Percentiles rank a stretch among this genome's conserved stretches.
Conservation (phyloP, 805 yeast genomes). For the Jamesozyma jinghongensis region DNA sequence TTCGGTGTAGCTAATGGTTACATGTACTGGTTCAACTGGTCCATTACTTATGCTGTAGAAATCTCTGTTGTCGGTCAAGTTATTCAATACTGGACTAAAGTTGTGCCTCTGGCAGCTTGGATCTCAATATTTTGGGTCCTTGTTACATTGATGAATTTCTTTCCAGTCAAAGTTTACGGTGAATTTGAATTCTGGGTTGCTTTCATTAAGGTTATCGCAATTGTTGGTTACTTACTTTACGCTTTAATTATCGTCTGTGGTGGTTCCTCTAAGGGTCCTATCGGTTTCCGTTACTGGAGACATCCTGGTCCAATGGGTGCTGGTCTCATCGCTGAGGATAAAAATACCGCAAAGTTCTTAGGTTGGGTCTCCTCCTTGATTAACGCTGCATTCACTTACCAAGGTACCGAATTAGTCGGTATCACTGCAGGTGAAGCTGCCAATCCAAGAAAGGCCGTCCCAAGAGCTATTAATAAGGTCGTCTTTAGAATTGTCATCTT, state of each 20-base stretch:
- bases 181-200: constrained; percentile 53
- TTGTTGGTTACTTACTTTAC: constrained; percentile 45
- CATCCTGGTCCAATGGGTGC: constrained; percentile 65
- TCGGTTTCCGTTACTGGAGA: constrained; percentile 57
- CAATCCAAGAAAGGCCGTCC: constrained; percentile 60
- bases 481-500: constrained; percentile 53
- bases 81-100: constrained; percentile 43
- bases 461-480: constrained; percentile 58
- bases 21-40: constrained; percentile 68
- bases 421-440: constrained; percentile 52
- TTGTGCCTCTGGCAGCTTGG: constrained; percentile 56
- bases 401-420: constrained; percentile 52
- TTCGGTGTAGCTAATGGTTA: constrained; percentile 62
- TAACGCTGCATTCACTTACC: constrained; percentile 50
- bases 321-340: constrained; percentile 36
- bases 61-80: constrained; percentile 49
- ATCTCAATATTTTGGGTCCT: constrained; percentile 44
- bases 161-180: constrained; percentile 49
- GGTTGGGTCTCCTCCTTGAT: constrained; percentile 48
- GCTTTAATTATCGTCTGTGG: constrained; percentile 50
- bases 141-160: constrained; percentile 36
- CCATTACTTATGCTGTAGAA: constrained; percentile 57
- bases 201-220: constrained; percentile 43
- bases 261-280: constrained; percentile 47
- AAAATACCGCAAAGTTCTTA: constrained; percentile 38